These are phyloP conservation scores for Dysphania ambrosioides DNA, from an alignment of 148 eudicot genomes.

Conservation along the genomic window DNA sequence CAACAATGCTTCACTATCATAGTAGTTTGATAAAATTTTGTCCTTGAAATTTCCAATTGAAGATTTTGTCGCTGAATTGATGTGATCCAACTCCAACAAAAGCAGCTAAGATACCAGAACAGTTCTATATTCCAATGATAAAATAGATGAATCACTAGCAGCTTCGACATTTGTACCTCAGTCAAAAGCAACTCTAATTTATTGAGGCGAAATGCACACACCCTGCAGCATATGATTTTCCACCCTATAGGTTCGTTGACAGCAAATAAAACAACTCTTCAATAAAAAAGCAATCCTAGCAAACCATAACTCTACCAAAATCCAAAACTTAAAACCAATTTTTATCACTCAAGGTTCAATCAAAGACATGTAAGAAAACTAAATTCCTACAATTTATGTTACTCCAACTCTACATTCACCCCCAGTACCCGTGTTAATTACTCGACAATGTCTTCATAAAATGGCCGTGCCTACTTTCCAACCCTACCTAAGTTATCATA, in stretches of 20 bases:
- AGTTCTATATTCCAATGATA: not conserved
- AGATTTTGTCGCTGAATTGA: not conserved
- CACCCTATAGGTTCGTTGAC: not conserved
- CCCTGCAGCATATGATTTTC: slow-evolving; percentile 9
- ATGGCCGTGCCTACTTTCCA: not conserved
- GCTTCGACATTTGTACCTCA: not conserved
- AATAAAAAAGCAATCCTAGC: not conserved
- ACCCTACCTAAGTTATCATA: not conserved
- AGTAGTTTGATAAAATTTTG: not conserved
- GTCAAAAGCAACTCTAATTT: not conserved
- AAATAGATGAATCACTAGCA: not conserved
- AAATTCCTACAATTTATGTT: not conserved
- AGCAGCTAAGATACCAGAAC: not conserved
- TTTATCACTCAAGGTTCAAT: not conserved
- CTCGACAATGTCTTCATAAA: too few species aligned
- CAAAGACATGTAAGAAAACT: not conserved
- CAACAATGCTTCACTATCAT: not conserved
- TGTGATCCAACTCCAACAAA: not conserved
- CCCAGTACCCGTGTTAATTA: too few species aligned
- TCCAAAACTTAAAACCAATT: not conserved
- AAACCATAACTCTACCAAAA: not conserved
- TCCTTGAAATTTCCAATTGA: not conserved
- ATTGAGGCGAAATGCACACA: slow-evolving; percentile 4
- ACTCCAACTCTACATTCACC: too few species aligned
- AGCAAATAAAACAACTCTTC: not conserved